Evolutionary conservation across 306 rosid species (phyloP).

Genomic region (cucumber (Cucumis sativus)): Cucumber_9930_V3 NC_026655.2:4560001-4560500

Average conservation of each 20-base stretch:
- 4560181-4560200: constrained; percentile 70
- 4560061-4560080: background rate
- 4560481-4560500: background rate
- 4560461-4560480: background rate
- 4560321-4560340: background rate
- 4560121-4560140: constrained; percentile 27
- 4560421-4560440: background rate
- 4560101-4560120: constrained; percentile 20
- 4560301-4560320: background rate
- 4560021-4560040: background rate
- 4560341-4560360: background rate
- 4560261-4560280: constrained; percentile 34
- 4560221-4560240: constrained; percentile 18
- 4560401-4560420: background rate
- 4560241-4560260: constrained; percentile 20
- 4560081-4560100: constrained; percentile 27
- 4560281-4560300: background rate
- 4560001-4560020: background rate
- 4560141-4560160: constrained; percentile 33
- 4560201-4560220: constrained; percentile 36
- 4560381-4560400: background rate
- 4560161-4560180: background rate
- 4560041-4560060: background rate
- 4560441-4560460: background rate
- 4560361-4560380: background rate